Evolutionary conservation across 2,329 filamentous ascomycete genomes (phyloP).

Genomic region (Reticulascus tulasneorum): DNA sequence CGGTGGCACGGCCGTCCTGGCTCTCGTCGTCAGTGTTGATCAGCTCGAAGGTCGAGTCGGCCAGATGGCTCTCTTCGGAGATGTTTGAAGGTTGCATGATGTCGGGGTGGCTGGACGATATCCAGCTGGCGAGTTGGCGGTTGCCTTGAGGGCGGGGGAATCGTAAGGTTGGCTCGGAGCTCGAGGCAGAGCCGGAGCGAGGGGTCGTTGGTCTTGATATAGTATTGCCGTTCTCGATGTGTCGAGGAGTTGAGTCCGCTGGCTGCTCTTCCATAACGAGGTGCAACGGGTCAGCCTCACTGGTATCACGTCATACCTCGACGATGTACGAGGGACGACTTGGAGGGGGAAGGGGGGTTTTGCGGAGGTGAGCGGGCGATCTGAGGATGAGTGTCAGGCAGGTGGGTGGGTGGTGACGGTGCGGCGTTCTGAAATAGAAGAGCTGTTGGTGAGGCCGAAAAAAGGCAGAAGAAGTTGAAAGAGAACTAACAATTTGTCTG

Average conservation of each 20-base stretch:
- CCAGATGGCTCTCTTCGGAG: constrained; percentile 45
- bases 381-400: too few species aligned
- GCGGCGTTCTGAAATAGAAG: not conserved
- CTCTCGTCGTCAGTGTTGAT: constrained; percentile 52
- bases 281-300: constrained; percentile 27
- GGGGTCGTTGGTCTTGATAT: constrained; percentile 14
- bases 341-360: not conserved
- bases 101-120: constrained; percentile 53
- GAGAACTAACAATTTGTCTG: too few species aligned
- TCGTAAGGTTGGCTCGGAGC: constrained; percentile 47
- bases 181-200: constrained; percentile 25
- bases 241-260: constrained; percentile 16
- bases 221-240: constrained; percentile 13
- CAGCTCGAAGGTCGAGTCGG: constrained; percentile 55
- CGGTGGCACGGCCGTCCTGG: constrained; percentile 44
- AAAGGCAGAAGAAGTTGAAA: too few species aligned
- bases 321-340: constrained; percentile 13
- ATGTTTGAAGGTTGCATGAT: constrained; percentile 46
- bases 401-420: constrained; percentile 7
- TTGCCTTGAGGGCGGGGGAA: constrained; percentile 55
- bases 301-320: constrained; percentile 32
- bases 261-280: constrained; percentile 51
- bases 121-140: constrained; percentile 54
- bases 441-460: not conserved
- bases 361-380: not conserved